These are phyloP conservation scores for Pulveroboletus sp. DNA, from an alignment of 768 basidiomycete genomes.

Conservation along the genomic window DNA sequence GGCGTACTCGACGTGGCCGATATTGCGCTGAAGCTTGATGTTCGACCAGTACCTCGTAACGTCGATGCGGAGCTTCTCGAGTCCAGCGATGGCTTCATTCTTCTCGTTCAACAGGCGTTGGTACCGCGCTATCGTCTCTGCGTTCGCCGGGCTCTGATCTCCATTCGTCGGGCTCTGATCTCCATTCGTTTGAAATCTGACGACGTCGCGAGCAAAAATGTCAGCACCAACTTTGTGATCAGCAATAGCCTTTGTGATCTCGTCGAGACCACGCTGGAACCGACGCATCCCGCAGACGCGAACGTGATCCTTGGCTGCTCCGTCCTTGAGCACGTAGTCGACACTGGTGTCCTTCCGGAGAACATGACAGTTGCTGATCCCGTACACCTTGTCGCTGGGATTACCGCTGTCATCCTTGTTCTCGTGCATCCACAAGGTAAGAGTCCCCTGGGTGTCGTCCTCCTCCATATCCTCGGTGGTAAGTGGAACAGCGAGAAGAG, in stretches of 20 bases:
- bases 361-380: constrained; percentile 31
- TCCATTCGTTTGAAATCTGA: constrained; percentile 19
- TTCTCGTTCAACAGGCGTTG: constrained; percentile 4
- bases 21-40: constrained; percentile 16
- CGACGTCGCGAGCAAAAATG: constrained; percentile 20
- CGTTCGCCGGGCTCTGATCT: constrained; percentile 15
- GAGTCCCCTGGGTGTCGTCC: constrained; percentile 30
- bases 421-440: constrained; percentile 32
- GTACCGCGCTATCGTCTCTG: no score
- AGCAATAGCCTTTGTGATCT: constrained; percentile 26
- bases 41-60: constrained; percentile 6
- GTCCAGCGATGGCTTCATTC: constrained; percentile 12
- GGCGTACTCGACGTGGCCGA: constrained; percentile 25
- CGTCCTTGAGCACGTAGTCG: constrained; percentile 30
- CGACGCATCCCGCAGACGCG: constrained; percentile 31
- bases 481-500: constrained; percentile 35
- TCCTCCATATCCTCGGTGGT: constrained; percentile 19
- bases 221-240: constrained; percentile 15
- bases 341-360: constrained; percentile 23
- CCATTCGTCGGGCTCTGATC: constrained; percentile 13
- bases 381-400: constrained; percentile 27
- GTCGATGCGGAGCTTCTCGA: constrained; percentile 12
- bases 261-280: constrained; percentile 34
- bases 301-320: constrained; percentile 29
- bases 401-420: constrained; percentile 20